These are phyloP conservation scores for Cutaneotrichosporon sp. DNA, from an alignment of 1,284 basidiomycete genomes.

Conservation along the genomic window DNA sequence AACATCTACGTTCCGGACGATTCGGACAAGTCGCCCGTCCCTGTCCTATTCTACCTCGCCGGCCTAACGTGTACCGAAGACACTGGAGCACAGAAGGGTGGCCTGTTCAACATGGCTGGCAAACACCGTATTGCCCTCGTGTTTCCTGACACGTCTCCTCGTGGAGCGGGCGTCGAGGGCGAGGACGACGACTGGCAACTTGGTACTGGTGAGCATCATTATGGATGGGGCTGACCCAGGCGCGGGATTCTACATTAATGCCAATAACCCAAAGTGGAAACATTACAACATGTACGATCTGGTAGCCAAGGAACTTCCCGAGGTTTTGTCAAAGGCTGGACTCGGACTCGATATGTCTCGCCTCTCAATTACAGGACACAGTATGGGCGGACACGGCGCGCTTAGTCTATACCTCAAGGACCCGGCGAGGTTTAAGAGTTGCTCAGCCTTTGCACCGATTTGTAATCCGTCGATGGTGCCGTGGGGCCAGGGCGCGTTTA, in stretches of 20 bases:
- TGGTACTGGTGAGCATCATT: conserved; percentile 62
- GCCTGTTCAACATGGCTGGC: conserved; percentile 75
- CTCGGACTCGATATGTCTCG: conserved; percentile 58
- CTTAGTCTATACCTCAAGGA: conserved; percentile 82
- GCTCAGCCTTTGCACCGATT: conserved; percentile 92
- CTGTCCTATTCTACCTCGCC: conserved; percentile 84
- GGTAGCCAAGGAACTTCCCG: conserved; percentile 76
- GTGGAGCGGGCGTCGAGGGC: conserved; percentile 83
- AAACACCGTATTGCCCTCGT: conserved; percentile 83
- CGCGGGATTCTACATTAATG: conserved; percentile 91
- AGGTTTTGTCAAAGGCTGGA: conserved; percentile 66
- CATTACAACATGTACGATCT: conserved; percentile 90
- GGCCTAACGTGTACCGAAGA: conserved; percentile 96
- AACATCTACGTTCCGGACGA: conserved; percentile 84
- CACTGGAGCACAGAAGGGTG: conserved; percentile 88
- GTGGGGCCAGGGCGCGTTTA: conserved; percentile 93
- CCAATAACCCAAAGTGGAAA: conserved; percentile 75
- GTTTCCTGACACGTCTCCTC: conserved; percentile 93
- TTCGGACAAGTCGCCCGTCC: conserved; percentile 63
- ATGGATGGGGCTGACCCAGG: conserved; percentile 53
- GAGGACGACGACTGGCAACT: conserved; percentile 90
- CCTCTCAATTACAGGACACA: conserved; percentile 77
- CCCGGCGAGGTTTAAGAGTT: conserved; percentile 72
- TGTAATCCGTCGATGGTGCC: conserved; percentile 81
- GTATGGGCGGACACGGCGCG: conserved; percentile 95